phyloP scores from a whole-genome alignment of 108 stramenopile genomes.

The Hondaea fermentalgiana region DNA sequence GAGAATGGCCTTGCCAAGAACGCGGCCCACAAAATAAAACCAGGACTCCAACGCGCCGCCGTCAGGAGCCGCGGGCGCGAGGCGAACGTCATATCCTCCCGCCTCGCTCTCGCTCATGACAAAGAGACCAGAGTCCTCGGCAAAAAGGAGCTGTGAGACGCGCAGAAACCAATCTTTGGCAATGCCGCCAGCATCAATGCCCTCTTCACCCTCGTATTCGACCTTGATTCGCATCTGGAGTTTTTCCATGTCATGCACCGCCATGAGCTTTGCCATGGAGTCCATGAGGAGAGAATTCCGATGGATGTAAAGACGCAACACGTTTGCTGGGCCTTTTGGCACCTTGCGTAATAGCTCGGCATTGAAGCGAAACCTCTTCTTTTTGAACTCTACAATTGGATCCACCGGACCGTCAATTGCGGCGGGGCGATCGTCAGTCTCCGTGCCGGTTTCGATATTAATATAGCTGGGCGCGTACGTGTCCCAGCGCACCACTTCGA shows the following conservation, averaged over 20 bases:
- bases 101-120: conserved; percentile 43
- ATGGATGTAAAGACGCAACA: conserved; percentile 71
- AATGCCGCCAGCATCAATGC: conserved; percentile 94
- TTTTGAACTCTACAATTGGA: conserved; percentile 62
- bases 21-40: conserved; percentile 89
- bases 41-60: conserved; percentile 85
- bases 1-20: conserved; percentile 89
- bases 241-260: conserved; percentile 73
- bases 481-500: background rate
- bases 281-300: conserved; percentile 84
- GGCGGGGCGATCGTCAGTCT: background rate
- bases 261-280: conserved; percentile 79
- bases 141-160: conserved; percentile 92
- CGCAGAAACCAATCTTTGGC: conserved; percentile 91
- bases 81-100: conserved; percentile 87
- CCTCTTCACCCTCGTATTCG: conserved; percentile 85
- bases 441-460: background rate
- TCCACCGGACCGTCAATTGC: background rate
- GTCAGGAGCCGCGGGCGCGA: conserved; percentile 20
- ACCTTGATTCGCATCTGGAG: conserved; percentile 83
- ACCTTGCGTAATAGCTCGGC: conserved; percentile 54
- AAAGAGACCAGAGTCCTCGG: conserved; percentile 93
- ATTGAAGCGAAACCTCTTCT: conserved; percentile 68
- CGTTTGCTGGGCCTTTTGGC: conserved; percentile 65
- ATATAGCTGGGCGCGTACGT: background rate